Conservation (phyloP, 345 rosid genomes). For the Garcia nutans region DNA sequence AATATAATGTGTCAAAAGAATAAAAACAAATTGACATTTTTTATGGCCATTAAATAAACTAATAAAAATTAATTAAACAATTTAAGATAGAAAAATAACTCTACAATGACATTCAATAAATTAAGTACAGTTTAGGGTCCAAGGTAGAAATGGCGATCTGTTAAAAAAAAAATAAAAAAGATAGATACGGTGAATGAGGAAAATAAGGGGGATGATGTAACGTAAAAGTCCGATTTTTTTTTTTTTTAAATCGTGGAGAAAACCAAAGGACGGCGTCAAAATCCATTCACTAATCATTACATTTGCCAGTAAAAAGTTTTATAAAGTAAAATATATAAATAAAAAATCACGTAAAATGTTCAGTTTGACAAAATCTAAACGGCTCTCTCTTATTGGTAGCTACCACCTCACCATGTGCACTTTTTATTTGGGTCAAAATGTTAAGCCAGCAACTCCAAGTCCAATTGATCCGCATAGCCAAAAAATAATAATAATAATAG, state of each 20-base stretch:
- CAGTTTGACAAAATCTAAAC: constrained; percentile 10
- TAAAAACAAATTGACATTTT: too few species aligned
- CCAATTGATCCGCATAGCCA: too few species aligned
- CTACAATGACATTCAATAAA: too few species aligned
- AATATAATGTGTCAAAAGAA: too few species aligned
- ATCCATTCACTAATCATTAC: constrained; percentile 29
- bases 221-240: constrained; percentile 41
- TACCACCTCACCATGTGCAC: constrained; percentile 17
- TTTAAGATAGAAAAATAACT: too few species aligned
- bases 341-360: background rate
- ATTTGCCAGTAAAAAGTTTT: constrained; percentile 21
- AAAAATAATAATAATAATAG: too few species aligned
- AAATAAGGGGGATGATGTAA: constrained; percentile 47
- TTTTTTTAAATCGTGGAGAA: constrained; percentile 36
- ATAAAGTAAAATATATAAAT: too few species aligned
- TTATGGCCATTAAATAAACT: too few species aligned
- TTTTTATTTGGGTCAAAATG: constrained; percentile 32
- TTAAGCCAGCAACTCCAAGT: background rate
- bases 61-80: too few species aligned
- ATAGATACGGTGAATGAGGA: background rate
- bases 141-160: too few species aligned
- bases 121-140: too few species aligned
- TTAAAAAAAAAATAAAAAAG: background rate
- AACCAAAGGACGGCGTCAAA: constrained; percentile 26
- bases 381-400: constrained; percentile 28